These are phyloP conservation scores for Ligustrum vulgare DNA, from an alignment of 257 asterid genomes.

Conservation along the genomic window DNA sequence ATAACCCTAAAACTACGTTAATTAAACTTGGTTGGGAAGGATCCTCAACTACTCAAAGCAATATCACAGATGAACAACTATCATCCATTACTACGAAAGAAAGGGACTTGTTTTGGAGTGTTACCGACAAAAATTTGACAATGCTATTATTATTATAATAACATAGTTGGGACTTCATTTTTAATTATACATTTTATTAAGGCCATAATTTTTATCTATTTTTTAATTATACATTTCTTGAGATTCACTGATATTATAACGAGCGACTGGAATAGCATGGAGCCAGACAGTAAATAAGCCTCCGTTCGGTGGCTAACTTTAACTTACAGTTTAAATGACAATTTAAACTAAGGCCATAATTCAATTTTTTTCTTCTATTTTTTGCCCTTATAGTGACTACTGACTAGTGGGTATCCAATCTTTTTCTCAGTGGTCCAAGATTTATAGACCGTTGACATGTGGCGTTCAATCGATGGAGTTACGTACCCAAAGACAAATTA, in stretches of 20 bases:
- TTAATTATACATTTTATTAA: too few relatives aligned
- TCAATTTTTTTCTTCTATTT: not conserved
- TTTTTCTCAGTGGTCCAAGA: slow-evolving; percentile 17
- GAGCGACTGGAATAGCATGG: too few relatives aligned
- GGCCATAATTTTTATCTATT: too few relatives aligned
- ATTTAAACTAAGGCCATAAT: too few relatives aligned
- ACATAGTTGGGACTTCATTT: too few relatives aligned
- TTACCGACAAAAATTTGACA: not conserved
- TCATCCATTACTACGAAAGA: not conserved
- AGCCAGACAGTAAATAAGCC: too few relatives aligned
- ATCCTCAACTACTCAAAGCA: not conserved
- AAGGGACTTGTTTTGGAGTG: not conserved
- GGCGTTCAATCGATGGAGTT: slow-evolving; percentile 4
- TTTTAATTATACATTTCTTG: too few relatives aligned
- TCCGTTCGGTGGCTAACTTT: too few relatives aligned
- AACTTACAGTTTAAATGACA: too few relatives aligned
- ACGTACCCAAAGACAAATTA: not conserved
- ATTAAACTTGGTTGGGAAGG: not conserved
- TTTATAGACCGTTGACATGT: not conserved
- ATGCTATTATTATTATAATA: too few relatives aligned
- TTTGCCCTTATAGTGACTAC: not conserved
- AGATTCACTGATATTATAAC: too few relatives aligned
- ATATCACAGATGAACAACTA: not conserved
- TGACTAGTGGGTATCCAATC: not conserved
- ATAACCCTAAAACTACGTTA: not conserved